These are phyloP conservation scores for Priceomyces fermenticarens DNA, from an alignment of 805 yeast genomes.

Conservation along the genomic window DNA sequence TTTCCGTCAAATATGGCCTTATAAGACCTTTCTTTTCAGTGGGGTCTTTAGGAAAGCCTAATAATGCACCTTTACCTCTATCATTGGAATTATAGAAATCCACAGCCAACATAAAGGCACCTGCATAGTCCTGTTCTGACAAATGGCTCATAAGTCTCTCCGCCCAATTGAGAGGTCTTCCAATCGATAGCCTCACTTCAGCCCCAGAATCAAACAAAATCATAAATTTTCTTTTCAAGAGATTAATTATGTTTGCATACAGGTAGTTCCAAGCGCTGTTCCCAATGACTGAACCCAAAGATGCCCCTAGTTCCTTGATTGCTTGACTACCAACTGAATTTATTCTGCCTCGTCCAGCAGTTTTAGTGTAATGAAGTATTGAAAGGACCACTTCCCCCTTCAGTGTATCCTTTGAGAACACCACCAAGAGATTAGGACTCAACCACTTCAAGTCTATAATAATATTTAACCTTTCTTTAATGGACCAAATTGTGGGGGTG, in stretches of 20 bases:
- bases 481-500: conserved; percentile 22
- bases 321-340: conserved; percentile 3
- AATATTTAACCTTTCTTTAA: conserved; percentile 22
- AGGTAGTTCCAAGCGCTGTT: neutral
- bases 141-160: conserved; percentile 53
- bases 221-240: conserved; percentile 22
- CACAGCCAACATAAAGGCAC: conserved; percentile 56
- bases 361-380: conserved; percentile 4
- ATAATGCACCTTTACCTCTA: conserved; percentile 43
- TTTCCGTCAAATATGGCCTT: conserved; percentile 50
- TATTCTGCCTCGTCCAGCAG: conserved; percentile 1
- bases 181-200: conserved; percentile 53
- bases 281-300: neutral
- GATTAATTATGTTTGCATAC: conserved; percentile 16
- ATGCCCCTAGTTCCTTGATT: conserved; percentile 1
- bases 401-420: conserved; percentile 13
- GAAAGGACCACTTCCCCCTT: neutral
- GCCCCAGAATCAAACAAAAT: conserved; percentile 23
- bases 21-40: conserved; percentile 47
- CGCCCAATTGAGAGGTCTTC: conserved; percentile 67
- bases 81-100: conserved; percentile 48
- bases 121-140: conserved; percentile 45
- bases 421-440: conserved; percentile 23
- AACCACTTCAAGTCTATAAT: conserved; percentile 60
- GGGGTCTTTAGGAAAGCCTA: conserved; percentile 54